A percentile compares a stretch with the other conserved stretches of the same genome.
Conservation (phyloP, 306 rosid species). For the Cucurbita moschata region DNA sequence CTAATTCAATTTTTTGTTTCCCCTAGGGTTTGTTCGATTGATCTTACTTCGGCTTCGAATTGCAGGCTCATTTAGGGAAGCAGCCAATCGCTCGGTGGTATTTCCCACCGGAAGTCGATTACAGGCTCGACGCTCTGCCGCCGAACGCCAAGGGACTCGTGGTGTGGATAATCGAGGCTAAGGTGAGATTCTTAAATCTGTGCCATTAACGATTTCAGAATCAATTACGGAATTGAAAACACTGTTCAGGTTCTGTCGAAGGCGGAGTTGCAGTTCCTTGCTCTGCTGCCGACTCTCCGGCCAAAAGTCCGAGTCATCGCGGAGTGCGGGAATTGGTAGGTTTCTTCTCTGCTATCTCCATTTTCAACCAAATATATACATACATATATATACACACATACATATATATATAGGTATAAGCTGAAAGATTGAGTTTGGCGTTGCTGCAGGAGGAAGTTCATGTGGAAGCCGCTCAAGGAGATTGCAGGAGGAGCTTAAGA, state of each 20-base stretch:
- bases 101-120: slow-evolving; percentile 92
- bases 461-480: slow-evolving; percentile 85
- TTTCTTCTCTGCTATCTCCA: neutral
- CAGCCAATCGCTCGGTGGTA: slow-evolving; percentile 79
- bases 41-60: neutral
- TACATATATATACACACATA: no score
- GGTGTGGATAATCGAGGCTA: slow-evolving; percentile 50
- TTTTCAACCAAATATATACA: no score
- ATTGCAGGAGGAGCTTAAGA: slow-evolving; percentile 28
- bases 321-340: slow-evolving; percentile 88
- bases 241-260: slow-evolving; percentile 61
- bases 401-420: neutral
- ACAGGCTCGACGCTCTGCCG: slow-evolving; percentile 78
- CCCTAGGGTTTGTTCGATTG: neutral
- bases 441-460: slow-evolving; percentile 54
- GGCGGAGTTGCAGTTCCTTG: slow-evolving; percentile 86
- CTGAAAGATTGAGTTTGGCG: neutral
- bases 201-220: neutral
- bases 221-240: neutral
- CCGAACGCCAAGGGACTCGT: slow-evolving; percentile 66
- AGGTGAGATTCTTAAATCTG: slow-evolving; percentile 15
- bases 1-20: neutral
- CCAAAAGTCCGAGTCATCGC: slow-evolving; percentile 93
- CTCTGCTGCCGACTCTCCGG: slow-evolving; percentile 62
- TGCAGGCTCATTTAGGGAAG: slow-evolving; percentile 49